Base-by-base conservation (phyloP, 129 eudicot species). In the Arctium lappa region DNA sequence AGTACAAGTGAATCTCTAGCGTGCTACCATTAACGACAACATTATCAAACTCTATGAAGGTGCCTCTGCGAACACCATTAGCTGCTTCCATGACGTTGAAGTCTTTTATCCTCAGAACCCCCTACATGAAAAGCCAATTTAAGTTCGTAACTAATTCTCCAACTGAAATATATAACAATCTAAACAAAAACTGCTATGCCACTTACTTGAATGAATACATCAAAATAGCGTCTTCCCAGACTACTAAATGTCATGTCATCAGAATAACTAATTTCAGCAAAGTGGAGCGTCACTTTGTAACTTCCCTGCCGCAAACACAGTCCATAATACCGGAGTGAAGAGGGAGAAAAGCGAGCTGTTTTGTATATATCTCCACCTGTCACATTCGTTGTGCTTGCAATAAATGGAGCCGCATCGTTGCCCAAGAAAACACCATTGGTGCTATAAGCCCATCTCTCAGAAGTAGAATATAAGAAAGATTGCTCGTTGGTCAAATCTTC, bases 231-330 rank as follows among this genome's bases (percentile, higher is more conserved):
- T 79, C 76, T 87, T 79, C 95, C 93, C 12, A 85, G 82, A 76
- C 90, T 86, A 86, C 83, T 82, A 84, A 79, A 91, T 32, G 85
- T 87, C 70, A 56, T 31, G 86, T 89, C 88, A 79, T 85, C 66
- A 6, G 90, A 32, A 69, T 13, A 94, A 77, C 89, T 88, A 29
- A 92, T 94, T 78, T 94, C 98, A 27, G 98, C 97, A 84, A 94
- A 94, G 85, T 94, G 94, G 30, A 94, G 98, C 74, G 89, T 88
- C 56, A 94, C 94, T 72, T 73, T 92, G 79, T 94, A 94, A 87
- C 89, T 91, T 5, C 98, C 98, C 22, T 31, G 32, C 37, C 83
- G 69, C 87, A 94, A 63, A 82, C 98, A 94, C 74, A 88, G 88
- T 8, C 94, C 96, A 65, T 85, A 93, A 81, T 85, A 93, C 74